Percentiles rank a stretch among this genome's conserved stretches.
Conservation (phyloP, 345 rosid genomes). For the Melaleuca quinquenervia region DNA sequence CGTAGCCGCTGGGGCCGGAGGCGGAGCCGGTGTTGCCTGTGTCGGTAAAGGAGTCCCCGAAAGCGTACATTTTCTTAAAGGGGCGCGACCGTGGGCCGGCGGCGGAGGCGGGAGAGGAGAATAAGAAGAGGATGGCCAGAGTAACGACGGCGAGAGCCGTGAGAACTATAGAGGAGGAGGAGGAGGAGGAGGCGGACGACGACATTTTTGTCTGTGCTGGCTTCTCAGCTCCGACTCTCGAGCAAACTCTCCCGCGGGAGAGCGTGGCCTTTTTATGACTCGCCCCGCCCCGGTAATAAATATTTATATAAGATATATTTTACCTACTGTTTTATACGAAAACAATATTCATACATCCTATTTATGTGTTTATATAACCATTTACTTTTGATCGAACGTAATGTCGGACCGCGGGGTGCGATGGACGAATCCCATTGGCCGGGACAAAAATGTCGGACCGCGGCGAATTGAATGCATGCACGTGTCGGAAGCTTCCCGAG, state of each 20-base stretch:
- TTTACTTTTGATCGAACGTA: too few species aligned
- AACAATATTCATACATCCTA: too few species aligned
- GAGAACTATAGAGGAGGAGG: not conserved
- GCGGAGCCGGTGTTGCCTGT: constrained; percentile 74
- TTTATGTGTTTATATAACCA: too few species aligned
- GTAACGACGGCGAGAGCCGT: not conserved
- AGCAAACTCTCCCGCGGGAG: not conserved
- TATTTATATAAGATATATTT: not conserved
- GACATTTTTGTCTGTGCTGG: not conserved
- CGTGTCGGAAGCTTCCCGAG: not conserved
- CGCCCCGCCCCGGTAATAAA: not conserved
- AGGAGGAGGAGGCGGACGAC: not conserved
- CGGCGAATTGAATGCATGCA: too few species aligned
- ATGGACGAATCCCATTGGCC: too few species aligned
- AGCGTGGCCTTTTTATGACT: not conserved
- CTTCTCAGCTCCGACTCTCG: not conserved
- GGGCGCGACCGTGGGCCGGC: constrained; percentile 11
- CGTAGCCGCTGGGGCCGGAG: constrained; percentile 64
- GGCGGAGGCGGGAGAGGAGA: constrained; percentile 8
- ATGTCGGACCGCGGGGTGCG: too few species aligned
- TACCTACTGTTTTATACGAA: too few species aligned
- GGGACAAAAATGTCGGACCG: too few species aligned
- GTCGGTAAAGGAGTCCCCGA: constrained; percentile 92
- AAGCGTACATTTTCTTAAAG: constrained; percentile 72
- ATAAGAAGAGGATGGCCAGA: not conserved